phyloP scores from a whole-genome alignment of 177 flowering plant species.

The Vitis hybrid region DNA sequence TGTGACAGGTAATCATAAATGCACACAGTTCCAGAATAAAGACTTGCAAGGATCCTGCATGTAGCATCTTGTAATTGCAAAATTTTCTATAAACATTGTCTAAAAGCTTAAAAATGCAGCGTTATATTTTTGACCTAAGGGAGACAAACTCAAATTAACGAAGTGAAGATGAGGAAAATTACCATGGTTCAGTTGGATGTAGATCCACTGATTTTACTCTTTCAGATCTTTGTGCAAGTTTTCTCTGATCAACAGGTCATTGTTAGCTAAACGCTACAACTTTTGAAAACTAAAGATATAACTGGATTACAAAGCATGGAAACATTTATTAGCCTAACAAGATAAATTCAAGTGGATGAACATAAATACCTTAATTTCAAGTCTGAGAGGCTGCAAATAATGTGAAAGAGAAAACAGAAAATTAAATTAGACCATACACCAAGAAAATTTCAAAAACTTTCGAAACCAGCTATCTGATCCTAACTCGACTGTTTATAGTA shows the following conservation, averaged over 20 bases:
- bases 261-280: no score
- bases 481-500: neutral
- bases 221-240: no score
- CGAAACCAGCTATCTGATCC: neutral
- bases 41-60: conserved; percentile 91
- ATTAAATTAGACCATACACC: neutral
- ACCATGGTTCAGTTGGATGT: conserved; percentile 99
- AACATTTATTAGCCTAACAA: no score
- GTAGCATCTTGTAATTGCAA: neutral
- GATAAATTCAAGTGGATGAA: neutral
- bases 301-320: no score
- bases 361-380: conserved; percentile 9
- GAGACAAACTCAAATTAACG: no score
- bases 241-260: no score
- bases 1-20: conserved; percentile 97
- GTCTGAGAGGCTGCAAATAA: conserved; percentile 4
- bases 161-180: conserved; percentile 7
- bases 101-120: no score
- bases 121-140: no score
- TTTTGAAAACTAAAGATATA: no score
- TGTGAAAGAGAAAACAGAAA: neutral
- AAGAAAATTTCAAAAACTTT: neutral
- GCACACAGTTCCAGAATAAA: conserved; percentile 89
- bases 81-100: no score
- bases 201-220: conserved; percentile 50